phyloP scores from a whole-genome alignment of 2,329 filamentous ascomycete species.

The Nemania sp. region DNA sequence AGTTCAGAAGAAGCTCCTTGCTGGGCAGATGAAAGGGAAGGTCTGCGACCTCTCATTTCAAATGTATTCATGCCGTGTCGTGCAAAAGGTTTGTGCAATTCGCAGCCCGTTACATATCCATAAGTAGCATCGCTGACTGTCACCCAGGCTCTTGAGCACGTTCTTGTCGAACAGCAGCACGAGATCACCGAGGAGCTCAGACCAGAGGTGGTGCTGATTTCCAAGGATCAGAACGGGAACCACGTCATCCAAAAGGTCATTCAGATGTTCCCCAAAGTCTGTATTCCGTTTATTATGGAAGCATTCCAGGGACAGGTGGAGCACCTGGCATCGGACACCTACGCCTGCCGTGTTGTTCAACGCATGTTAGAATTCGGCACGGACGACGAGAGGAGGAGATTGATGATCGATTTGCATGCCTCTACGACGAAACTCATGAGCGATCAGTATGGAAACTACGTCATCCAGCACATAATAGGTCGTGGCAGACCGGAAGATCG shows the following conservation, averaged over 20 bases:
- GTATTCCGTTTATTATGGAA: slow-evolving; percentile 84
- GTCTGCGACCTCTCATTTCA: slow-evolving; percentile 79
- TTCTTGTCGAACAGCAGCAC: slow-evolving; percentile 89
- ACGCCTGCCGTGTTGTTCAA: slow-evolving; percentile 92
- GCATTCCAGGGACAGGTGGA: slow-evolving; percentile 77
- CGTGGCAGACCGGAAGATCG: slow-evolving; percentile 76
- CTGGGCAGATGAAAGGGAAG: slow-evolving; percentile 84
- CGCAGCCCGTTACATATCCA: background rate
- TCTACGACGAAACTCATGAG: slow-evolving; percentile 74
- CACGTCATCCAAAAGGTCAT: slow-evolving; percentile 97
- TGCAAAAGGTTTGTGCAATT: slow-evolving; percentile 75
- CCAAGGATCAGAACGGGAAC: slow-evolving; percentile 90
- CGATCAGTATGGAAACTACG: slow-evolving; percentile 95
- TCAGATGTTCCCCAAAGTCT: slow-evolving; percentile 73
- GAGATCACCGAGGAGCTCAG: slow-evolving; percentile 83
- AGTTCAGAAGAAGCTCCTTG: slow-evolving; percentile 85
- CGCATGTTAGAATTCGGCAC: slow-evolving; percentile 84
- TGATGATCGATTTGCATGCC: slow-evolving; percentile 78
- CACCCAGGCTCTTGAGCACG: slow-evolving; percentile 79
- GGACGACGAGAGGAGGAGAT: slow-evolving; percentile 68
- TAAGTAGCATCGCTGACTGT: slow-evolving; percentile 30
- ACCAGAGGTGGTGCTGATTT: slow-evolving; percentile 73
- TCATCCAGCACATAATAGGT: slow-evolving; percentile 87
- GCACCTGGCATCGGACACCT: slow-evolving; percentile 75
- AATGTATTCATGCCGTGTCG: slow-evolving; percentile 93